Conservation (phyloP, 306 rosid species). For the Acacia acuminata region DNA sequence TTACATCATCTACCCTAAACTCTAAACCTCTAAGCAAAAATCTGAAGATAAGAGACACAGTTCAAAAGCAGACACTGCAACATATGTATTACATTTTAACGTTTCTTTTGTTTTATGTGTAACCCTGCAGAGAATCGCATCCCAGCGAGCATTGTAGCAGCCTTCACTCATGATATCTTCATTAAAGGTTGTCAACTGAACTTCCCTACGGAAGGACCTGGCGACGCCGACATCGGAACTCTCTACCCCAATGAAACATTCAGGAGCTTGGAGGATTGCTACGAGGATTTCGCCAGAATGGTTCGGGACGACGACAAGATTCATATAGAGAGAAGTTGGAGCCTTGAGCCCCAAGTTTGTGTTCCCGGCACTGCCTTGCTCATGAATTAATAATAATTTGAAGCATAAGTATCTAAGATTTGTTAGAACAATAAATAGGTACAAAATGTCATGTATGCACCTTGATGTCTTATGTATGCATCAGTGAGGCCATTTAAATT, state of each 20-base stretch:
- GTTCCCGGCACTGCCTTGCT: not conserved
- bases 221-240: slow-evolving; percentile 44
- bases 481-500: not conserved
- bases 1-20: no score
- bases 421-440: no score
- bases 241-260: slow-evolving; percentile 58
- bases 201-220: slow-evolving; percentile 41
- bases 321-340: not conserved
- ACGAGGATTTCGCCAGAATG: slow-evolving; percentile 42
- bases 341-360: not conserved
- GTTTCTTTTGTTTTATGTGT: not conserved
- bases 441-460: not conserved
- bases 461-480: not conserved
- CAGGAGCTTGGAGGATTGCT: slow-evolving; percentile 67
- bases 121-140: slow-evolving; percentile 50
- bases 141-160: slow-evolving; percentile 66
- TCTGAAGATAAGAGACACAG: no score
- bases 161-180: slow-evolving; percentile 82
- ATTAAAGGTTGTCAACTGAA: slow-evolving; percentile 67
- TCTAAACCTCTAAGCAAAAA: no score
- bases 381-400: not conserved
- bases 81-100: not conserved
- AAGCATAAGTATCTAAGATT: not conserved
- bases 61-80: no score
- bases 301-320: not conserved